Conservation (phyloP, 1,284 basidiomycete genomes). For the Sphaerobolus stellatus region DNA sequence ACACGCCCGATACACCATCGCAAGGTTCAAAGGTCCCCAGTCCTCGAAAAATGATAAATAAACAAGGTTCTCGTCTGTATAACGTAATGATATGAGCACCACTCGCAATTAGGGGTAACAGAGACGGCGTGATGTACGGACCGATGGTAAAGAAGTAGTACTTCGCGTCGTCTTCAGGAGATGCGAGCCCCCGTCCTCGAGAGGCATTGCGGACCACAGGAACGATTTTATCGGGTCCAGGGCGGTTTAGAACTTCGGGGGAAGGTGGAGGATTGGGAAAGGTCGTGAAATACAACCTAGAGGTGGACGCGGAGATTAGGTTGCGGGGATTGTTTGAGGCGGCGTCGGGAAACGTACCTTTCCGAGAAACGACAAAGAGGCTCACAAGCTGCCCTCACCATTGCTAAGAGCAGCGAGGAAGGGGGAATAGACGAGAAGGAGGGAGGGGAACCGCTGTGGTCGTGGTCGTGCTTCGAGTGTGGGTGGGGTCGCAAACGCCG, state of each 20-base stretch:
- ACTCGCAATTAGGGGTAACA: too few species aligned
- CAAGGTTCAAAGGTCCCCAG: constrained; percentile 91
- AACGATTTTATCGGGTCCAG: constrained; percentile 45
- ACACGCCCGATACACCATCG: constrained; percentile 93
- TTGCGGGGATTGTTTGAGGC: constrained; percentile 8
- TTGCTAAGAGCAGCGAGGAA: neutral
- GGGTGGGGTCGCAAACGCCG: neutral
- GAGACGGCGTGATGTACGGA: neutral
- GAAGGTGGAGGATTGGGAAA: constrained; percentile 70
- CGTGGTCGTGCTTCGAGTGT: constrained; percentile 2
- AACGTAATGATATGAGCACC: neutral
- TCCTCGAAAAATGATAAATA: constrained; percentile 96
- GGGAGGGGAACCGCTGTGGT: neutral
- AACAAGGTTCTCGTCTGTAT: constrained; percentile 76
- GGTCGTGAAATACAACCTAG: constrained; percentile 78
- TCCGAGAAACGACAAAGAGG: constrained; percentile 74
- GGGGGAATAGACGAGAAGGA: neutral
- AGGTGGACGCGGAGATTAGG: constrained; percentile 9
- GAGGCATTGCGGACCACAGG: constrained; percentile 62
- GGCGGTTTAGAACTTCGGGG: constrained; percentile 60
- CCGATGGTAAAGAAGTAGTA: constrained; percentile 83
- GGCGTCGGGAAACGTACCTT: constrained; percentile 52
- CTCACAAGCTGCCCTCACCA: constrained; percentile 46
- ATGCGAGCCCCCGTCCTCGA: constrained; percentile 54
- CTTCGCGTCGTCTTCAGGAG: constrained; percentile 64